Evolutionary conservation across 371 early-diverging fungal genomes (phyloP).

Genomic region (Chytridiales sp.): DNA sequence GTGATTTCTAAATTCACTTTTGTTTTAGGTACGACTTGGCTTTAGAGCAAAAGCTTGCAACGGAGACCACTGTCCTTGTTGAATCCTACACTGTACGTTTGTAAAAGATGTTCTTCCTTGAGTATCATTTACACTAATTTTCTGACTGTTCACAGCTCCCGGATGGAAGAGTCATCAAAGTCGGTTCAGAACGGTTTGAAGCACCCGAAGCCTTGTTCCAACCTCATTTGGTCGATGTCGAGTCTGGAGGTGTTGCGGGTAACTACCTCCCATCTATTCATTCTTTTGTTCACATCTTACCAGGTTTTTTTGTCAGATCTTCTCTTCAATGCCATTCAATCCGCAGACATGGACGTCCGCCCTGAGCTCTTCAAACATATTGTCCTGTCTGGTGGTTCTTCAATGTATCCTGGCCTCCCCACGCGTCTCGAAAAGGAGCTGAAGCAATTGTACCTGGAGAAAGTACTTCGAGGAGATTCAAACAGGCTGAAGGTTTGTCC

Average conservation of each 20-base stretch:
- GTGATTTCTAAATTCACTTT: not conserved
- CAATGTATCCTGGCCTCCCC: slow-evolving; percentile 97
- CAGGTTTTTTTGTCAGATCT: slow-evolving; percentile 60
- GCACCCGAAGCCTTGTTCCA: slow-evolving; percentile 98
- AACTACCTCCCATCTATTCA: slow-evolving; percentile 13
- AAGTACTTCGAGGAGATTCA: slow-evolving; percentile 82
- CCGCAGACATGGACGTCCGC: slow-evolving; percentile 91
- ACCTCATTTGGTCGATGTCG: slow-evolving; percentile 92
- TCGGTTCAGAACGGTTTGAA: slow-evolving; percentile 96
- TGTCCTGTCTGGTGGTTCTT: slow-evolving; percentile 95
- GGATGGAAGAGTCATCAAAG: slow-evolving; percentile 96
- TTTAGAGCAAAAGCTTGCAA: slow-evolving; percentile 90
- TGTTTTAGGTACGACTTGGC: slow-evolving; percentile 82
- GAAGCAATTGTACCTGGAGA: slow-evolving; percentile 90
- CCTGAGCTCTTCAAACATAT: slow-evolving; percentile 94
- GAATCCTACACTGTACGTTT: slow-evolving; percentile 83
- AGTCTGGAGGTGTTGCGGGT: slow-evolving; percentile 91
- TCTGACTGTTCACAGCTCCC: slow-evolving; percentile 65
- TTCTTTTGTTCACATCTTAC: not conserved
- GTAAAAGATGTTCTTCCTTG: slow-evolving; percentile 7
- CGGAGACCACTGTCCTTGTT: slow-evolving; percentile 93
- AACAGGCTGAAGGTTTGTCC: slow-evolving; percentile 68
- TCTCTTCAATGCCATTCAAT: slow-evolving; percentile 86
- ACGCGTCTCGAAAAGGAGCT: slow-evolving; percentile 95
- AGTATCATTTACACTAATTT: not conserved